Evolutionary conservation across 23 red algal species (phyloP).

Genomic region (Pyropia haitanensis): DNA sequence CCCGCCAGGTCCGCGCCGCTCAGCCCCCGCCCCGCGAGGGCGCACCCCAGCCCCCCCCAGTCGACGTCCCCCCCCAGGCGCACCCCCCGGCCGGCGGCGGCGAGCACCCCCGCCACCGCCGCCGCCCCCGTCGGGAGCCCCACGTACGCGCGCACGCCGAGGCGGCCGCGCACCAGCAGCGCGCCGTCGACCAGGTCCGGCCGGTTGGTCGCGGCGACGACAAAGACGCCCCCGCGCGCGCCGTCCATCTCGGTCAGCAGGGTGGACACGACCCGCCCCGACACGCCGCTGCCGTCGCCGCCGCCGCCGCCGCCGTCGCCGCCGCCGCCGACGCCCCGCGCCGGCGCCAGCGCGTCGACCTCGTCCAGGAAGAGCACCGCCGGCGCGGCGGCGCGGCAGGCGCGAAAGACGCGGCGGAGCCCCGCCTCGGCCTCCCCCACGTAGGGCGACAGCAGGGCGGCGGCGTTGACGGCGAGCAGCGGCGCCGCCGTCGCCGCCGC

Average conservation of each 20-base stretch:
- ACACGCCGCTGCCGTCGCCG: slow-evolving; percentile 47
- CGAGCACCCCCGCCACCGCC: slow-evolving; percentile 41
- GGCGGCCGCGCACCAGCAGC: slow-evolving; percentile 58
- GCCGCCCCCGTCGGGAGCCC: slow-evolving; percentile 47
- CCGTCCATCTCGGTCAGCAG: slow-evolving; percentile 92
- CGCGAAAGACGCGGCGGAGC: slow-evolving; percentile 44
- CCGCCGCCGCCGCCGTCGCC: slow-evolving; percentile 12
- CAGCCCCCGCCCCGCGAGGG: too few relatives aligned
- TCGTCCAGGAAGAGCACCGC: slow-evolving; percentile 89
- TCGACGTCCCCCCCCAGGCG: slow-evolving; percentile 41
- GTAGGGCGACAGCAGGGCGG: slow-evolving; percentile 64
- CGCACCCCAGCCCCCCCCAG: slow-evolving; percentile 4
- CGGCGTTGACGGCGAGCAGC: slow-evolving; percentile 46
- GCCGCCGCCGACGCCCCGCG: slow-evolving; percentile 4
- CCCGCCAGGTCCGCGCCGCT: slow-evolving; percentile 83
- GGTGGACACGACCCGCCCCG: slow-evolving; percentile 44
- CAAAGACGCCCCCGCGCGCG: slow-evolving; percentile 28
- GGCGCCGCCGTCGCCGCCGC: slow-evolving; percentile 17
- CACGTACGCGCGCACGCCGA: slow-evolving; percentile 72
- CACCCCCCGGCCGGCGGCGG: slow-evolving; percentile 35
- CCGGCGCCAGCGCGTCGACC: slow-evolving; percentile 65
- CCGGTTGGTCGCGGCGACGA: slow-evolving; percentile 73
- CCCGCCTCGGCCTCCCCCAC: slow-evolving; percentile 76
- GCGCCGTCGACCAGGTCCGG: slow-evolving; percentile 71
- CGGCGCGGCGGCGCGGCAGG: slow-evolving; percentile 43